These are phyloP conservation scores for Leishmania mexicana DNA, from an alignment of 208 protist species.

Conservation along the genomic window DNA sequence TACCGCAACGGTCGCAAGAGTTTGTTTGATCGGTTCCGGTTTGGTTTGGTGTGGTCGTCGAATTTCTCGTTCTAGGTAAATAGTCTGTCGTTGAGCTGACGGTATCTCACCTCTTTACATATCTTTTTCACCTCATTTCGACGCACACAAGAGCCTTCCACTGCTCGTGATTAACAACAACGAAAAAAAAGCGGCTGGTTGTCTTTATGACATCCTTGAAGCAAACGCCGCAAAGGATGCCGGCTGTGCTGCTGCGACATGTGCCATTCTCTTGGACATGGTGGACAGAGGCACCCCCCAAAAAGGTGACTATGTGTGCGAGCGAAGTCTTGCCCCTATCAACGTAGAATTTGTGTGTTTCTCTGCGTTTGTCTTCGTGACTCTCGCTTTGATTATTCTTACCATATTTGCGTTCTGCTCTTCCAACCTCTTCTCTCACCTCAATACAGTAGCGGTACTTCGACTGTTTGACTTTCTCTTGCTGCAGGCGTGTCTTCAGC, in stretches of 20 bases:
- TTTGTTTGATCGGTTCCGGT: slow-evolving; percentile 76
- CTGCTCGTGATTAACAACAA: background rate
- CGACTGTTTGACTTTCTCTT: background rate
- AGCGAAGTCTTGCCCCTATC: background rate
- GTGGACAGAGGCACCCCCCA: background rate
- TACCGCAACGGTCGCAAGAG: slow-evolving; percentile 47
- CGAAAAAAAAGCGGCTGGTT: background rate
- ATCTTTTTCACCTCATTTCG: background rate
- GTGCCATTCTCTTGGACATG: background rate
- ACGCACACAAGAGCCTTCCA: background rate
- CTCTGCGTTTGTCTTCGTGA: background rate
- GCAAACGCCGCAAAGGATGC: background rate
- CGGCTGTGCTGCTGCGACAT: background rate
- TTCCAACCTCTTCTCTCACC: background rate
- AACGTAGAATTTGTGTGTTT: background rate
- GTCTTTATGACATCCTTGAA: background rate
- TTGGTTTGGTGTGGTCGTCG: slow-evolving; percentile 87
- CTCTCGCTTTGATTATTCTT: background rate
- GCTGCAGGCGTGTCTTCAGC: background rate
- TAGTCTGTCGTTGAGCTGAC: background rate
- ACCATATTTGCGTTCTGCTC: background rate
- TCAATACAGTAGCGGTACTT: background rate
- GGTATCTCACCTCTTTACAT: background rate
- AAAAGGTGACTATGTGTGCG: background rate
- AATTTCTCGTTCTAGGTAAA: slow-evolving; percentile 59